Percentiles rank a stretch among this genome's conserved stretches.
phyloP scores from a whole-genome alignment of 768 basidiomycete genomes.

The Lyophyllum shimeji region DNA sequence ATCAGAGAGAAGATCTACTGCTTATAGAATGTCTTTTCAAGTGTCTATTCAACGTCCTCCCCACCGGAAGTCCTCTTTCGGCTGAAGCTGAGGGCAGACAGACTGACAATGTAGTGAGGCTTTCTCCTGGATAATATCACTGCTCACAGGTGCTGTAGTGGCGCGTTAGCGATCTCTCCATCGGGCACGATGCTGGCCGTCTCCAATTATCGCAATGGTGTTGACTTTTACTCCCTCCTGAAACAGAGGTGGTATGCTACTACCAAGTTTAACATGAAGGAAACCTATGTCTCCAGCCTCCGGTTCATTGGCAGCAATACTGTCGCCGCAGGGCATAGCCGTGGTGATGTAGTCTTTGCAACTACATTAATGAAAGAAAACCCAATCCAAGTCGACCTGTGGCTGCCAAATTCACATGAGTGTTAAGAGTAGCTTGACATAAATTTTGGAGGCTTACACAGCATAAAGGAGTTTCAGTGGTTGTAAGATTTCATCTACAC shows the following conservation, averaged over 20 bases:
- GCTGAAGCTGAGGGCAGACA: neutral
- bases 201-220: neutral
- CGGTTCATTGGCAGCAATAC: neutral
- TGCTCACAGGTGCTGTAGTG: neutral
- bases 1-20: neutral
- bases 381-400: neutral
- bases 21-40: neutral
- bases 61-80: neutral
- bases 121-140: neutral
- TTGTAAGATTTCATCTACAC: neutral
- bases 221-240: neutral
- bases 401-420: neutral
- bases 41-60: neutral
- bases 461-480: neutral
- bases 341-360: neutral
- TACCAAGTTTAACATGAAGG: neutral
- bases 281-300: neutral
- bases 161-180: neutral
- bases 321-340: neutral
- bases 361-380: neutral
- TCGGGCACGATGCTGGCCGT: neutral
- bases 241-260: neutral
- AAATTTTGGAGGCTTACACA: neutral
- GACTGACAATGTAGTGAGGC: neutral
- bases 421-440: neutral